These are phyloP conservation scores for Ascochyta clinopodiicola DNA, from an alignment of 2,329 filamentous ascomycete species.

Conservation along the genomic window DNA sequence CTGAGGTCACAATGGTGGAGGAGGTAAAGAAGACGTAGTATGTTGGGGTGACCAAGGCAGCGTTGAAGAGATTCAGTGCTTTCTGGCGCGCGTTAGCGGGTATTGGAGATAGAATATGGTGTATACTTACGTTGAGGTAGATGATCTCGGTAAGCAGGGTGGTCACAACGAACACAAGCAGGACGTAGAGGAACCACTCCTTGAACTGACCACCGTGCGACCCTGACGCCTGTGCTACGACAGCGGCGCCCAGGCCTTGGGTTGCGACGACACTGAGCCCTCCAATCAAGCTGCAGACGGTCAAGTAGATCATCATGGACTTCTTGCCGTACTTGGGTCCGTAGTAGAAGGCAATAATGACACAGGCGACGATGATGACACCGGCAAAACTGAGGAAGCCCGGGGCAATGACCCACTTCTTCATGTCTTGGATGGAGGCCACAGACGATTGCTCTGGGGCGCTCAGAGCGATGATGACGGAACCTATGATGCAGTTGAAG, in stretches of 20 bases:
- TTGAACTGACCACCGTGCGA: constrained; percentile 80
- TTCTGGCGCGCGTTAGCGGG: constrained; percentile 70
- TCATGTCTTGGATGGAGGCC: constrained; percentile 88
- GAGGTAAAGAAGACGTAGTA: constrained; percentile 99
- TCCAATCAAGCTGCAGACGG: constrained; percentile 93
- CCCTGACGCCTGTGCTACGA: constrained; percentile 83
- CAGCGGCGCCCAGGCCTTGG: constrained; percentile 88
- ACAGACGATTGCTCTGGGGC: constrained; percentile 87
- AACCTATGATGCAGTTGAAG: constrained; percentile 92
- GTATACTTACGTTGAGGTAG: constrained; percentile 82
- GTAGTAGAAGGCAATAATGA: constrained; percentile 77
- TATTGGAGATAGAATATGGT: not conserved
- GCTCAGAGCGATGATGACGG: constrained; percentile 92
- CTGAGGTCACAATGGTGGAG: constrained; percentile 91
- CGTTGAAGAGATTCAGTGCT: constrained; percentile 97
- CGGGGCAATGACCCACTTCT: constrained; percentile 81
- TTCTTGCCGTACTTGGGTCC: constrained; percentile 92
- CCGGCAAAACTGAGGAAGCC: constrained; percentile 87
- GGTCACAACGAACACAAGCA: constrained; percentile 87
- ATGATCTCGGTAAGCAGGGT: constrained; percentile 94
- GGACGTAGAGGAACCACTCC: constrained; percentile 94
- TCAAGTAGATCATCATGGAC: constrained; percentile 97
- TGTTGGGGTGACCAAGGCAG: constrained; percentile 93
- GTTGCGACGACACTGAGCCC: constrained; percentile 94
- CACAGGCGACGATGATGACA: constrained; percentile 76